A percentile compares a stretch with the other conserved stretches of the same genome.
Conservation (phyloP, 768 basidiomycete genomes). For the Termitomyces sp. region DNA sequence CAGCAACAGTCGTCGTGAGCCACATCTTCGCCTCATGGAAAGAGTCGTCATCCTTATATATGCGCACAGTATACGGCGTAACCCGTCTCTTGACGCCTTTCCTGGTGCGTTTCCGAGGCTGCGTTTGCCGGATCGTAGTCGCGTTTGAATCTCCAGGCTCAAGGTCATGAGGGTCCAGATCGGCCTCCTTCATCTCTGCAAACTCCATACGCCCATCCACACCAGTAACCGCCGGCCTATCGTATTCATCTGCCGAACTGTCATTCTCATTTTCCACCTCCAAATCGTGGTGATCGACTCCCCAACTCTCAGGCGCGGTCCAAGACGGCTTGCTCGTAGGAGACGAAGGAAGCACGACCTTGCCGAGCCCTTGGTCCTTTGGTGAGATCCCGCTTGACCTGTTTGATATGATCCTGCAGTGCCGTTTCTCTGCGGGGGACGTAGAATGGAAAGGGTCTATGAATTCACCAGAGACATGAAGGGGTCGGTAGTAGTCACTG, state of each 20-base stretch:
- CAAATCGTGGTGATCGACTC: constrained; percentile 48
- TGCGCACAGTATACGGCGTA: constrained; percentile 55
- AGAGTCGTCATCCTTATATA: constrained; percentile 69
- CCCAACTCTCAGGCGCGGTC: constrained; percentile 78
- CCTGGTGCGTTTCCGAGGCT: not conserved
- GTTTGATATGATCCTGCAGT: constrained; percentile 15
- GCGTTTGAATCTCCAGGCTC: not conserved
- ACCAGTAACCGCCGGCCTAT: not conserved
- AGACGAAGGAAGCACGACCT: constrained; percentile 5
- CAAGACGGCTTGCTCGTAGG: constrained; percentile 29
- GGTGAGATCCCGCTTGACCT: constrained; percentile 46
- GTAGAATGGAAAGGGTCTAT: constrained; percentile 36
- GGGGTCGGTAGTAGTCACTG: constrained; percentile 21
- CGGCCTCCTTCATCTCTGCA: not conserved
- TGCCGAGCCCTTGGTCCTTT: constrained; percentile 23
- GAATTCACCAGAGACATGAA: constrained; percentile 27
- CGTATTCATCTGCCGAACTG: constrained; percentile 22
- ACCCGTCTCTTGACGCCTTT: constrained; percentile 1
- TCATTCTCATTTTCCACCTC: constrained; percentile 25
- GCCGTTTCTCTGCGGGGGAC: constrained; percentile 21
- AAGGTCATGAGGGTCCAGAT: constrained; percentile 5
- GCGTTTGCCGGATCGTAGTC: not conserved
- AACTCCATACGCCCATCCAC: constrained; percentile 9
- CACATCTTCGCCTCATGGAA: constrained; percentile 68
- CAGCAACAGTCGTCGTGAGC: constrained; percentile 60